Conservation (phyloP, 495 filamentous ascomycete genomes). For the Penicillium angulare region DNA sequence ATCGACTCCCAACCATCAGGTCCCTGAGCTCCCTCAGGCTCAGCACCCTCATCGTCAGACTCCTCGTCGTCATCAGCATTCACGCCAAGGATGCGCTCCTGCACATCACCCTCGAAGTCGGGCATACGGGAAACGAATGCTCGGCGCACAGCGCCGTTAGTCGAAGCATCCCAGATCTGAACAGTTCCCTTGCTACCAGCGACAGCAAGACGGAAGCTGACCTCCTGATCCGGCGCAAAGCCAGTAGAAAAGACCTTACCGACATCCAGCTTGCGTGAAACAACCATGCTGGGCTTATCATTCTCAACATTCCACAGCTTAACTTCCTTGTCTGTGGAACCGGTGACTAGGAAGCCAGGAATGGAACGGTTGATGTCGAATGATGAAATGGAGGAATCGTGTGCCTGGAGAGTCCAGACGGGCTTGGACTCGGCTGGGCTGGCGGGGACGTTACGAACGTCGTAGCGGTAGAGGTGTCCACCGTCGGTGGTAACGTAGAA, state of each 20-base stretch:
- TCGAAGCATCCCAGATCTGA: conserved; percentile 95
- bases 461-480: conserved; percentile 84
- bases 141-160: conserved; percentile 84
- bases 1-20: conserved; percentile 80
- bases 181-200: conserved; percentile 93
- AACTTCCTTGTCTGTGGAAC: conserved; percentile 86
- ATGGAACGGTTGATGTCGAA: conserved; percentile 89
- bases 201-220: conserved; percentile 87
- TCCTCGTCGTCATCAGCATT: conserved; percentile 64
- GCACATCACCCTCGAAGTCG: conserved; percentile 56
- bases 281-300: conserved; percentile 78
- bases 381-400: conserved; percentile 90
- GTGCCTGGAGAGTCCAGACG: conserved; percentile 91
- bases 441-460: conserved; percentile 67
- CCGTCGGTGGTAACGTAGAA: conserved; percentile 95
- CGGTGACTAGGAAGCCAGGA: conserved; percentile 89
- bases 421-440: conserved; percentile 73
- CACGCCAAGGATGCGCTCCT: conserved; percentile 75
- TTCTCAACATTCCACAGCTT: conserved; percentile 93
- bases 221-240: conserved; percentile 86
- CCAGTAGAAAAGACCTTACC: conserved; percentile 89
- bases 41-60: conserved; percentile 60
- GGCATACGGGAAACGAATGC: conserved; percentile 76
- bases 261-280: conserved; percentile 85
- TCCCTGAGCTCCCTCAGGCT: conserved; percentile 48